Conservation (phyloP, 2,329 filamentous ascomycete species). For the Pseudogymnoascus destructans region DNA sequence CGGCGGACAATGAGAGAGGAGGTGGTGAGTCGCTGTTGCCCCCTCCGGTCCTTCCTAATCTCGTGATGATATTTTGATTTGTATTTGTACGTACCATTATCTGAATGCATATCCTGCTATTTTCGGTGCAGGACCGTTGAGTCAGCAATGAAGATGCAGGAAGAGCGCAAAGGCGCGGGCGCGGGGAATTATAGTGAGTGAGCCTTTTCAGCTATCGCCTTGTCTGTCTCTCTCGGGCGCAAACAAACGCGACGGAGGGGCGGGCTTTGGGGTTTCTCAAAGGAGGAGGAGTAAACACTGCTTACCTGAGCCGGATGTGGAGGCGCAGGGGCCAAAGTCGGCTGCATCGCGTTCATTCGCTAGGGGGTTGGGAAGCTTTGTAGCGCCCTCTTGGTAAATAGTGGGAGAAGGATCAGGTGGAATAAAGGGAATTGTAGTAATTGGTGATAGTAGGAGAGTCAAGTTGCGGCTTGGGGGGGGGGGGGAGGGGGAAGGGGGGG, state of each 20-base stretch:
- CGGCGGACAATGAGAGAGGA: background rate
- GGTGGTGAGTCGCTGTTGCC: background rate
- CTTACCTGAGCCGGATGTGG: constrained; percentile 12
- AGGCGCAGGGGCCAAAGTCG: constrained; percentile 10
- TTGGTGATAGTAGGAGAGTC: background rate
- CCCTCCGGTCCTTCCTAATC: background rate
- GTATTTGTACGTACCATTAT: constrained; percentile 10
- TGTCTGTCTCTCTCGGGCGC: background rate
- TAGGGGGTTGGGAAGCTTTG: background rate
- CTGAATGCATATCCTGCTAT: constrained; percentile 11
- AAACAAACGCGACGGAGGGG: background rate
- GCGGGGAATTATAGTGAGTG: background rate
- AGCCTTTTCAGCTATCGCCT: background rate
- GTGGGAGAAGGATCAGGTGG: background rate
- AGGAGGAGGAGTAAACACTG: constrained; percentile 5
- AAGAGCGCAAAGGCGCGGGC: background rate
- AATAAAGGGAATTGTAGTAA: background rate
- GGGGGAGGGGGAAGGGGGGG: background rate
- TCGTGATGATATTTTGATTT: background rate
- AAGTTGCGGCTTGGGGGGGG: background rate
- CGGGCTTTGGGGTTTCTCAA: background rate
- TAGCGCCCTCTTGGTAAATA: constrained; percentile 1
- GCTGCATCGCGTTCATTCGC: constrained; percentile 11
- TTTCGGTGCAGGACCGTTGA: background rate
- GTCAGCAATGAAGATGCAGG: constrained; percentile 3